These are phyloP conservation scores for Colletotrichum liaoningense DNA, from an alignment of 2,329 filamentous ascomycete species.

Conservation along the genomic window DNA sequence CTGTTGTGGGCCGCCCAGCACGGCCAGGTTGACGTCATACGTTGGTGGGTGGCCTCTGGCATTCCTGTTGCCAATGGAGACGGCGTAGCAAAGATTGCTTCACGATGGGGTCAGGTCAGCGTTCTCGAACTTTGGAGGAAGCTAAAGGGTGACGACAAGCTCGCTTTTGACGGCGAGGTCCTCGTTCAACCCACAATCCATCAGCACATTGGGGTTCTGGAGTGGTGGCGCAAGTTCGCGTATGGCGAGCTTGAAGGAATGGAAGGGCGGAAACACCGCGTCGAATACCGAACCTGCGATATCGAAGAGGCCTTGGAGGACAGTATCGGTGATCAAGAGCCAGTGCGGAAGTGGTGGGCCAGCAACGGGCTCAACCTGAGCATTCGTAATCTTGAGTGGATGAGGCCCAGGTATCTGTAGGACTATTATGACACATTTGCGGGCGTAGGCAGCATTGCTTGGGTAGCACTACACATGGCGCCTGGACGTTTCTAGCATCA, in stretches of 20 bases:
- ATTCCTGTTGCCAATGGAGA: slow-evolving; percentile 86
- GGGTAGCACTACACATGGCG: slow-evolving; percentile 3
- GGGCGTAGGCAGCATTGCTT: slow-evolving; percentile 12
- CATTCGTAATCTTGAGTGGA: slow-evolving; percentile 88
- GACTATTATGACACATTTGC: slow-evolving; percentile 3
- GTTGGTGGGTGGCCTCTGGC: slow-evolving; percentile 88
- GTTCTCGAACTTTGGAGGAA: slow-evolving; percentile 85
- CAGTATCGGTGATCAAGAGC: slow-evolving; percentile 78
- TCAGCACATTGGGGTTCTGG: slow-evolving; percentile 84
- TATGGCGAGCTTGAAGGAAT: slow-evolving; percentile 65
- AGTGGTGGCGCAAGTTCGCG: slow-evolving; percentile 88
- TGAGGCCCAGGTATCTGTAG: slow-evolving; percentile 80
- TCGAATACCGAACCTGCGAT: slow-evolving; percentile 95
- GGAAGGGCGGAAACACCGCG: slow-evolving; percentile 70
- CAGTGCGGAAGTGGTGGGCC: slow-evolving; percentile 89
- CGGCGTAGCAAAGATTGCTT: slow-evolving; percentile 84
- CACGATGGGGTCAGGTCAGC: slow-evolving; percentile 84
- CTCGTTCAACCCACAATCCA: slow-evolving; percentile 89
- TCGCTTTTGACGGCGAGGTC: slow-evolving; percentile 86
- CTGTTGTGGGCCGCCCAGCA: slow-evolving; percentile 87
- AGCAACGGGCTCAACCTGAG: slow-evolving; percentile 84
- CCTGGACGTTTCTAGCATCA: not conserved
- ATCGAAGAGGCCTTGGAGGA: slow-evolving; percentile 96
- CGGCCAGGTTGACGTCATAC: slow-evolving; percentile 80
- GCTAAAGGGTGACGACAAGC: slow-evolving; percentile 71